Conservation (phyloP, 2,329 filamentous ascomycete genomes). For the Cladosporium colombiae region DNA sequence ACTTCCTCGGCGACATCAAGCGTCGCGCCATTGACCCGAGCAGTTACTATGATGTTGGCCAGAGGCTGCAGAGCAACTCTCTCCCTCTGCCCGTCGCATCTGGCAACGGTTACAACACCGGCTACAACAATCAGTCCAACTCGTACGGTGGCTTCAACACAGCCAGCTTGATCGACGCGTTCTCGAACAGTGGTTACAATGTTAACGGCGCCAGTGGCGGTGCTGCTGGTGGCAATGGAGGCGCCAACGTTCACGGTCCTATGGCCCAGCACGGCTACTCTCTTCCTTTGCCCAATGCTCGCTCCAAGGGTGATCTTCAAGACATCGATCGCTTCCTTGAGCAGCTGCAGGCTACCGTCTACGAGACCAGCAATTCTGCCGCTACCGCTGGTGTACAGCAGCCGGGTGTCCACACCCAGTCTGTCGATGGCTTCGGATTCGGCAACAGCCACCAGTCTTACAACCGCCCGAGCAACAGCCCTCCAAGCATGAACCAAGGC, state of each 20-base stretch:
- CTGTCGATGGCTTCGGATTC: slow-evolving; percentile 47
- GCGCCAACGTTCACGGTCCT: slow-evolving; percentile 51
- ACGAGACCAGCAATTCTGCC: slow-evolving; percentile 79
- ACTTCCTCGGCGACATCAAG: slow-evolving; percentile 93
- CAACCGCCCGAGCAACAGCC: slow-evolving; percentile 60
- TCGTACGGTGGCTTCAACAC: slow-evolving; percentile 33
- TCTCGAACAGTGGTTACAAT: slow-evolving; percentile 30
- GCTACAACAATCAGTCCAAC: slow-evolving; percentile 35
- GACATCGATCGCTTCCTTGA: slow-evolving; percentile 94
- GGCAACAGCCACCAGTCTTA: slow-evolving; percentile 52
- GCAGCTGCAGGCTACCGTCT: slow-evolving; percentile 93
- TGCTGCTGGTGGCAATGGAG: slow-evolving; percentile 35
- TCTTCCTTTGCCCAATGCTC: slow-evolving; percentile 82
- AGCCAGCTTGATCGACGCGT: slow-evolving; percentile 39
- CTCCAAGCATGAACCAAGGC: slow-evolving; percentile 42
- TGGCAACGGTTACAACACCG: slow-evolving; percentile 41
- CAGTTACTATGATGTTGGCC: slow-evolving; percentile 89
- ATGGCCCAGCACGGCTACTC: slow-evolving; percentile 78
- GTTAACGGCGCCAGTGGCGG: slow-evolving; percentile 25
- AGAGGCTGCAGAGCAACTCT: slow-evolving; percentile 75
- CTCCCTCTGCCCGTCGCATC: slow-evolving; percentile 42
- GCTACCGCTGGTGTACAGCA: slow-evolving; percentile 77
- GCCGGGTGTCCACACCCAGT: slow-evolving; percentile 65
- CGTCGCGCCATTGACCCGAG: slow-evolving; percentile 84
- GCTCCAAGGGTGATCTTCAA: slow-evolving; percentile 90